Percentiles rank a stretch among this genome's conserved stretches.
Evolutionary conservation across 106 monocot species (phyloP).

Genomic region (Narthecium ossifragum): DNA sequence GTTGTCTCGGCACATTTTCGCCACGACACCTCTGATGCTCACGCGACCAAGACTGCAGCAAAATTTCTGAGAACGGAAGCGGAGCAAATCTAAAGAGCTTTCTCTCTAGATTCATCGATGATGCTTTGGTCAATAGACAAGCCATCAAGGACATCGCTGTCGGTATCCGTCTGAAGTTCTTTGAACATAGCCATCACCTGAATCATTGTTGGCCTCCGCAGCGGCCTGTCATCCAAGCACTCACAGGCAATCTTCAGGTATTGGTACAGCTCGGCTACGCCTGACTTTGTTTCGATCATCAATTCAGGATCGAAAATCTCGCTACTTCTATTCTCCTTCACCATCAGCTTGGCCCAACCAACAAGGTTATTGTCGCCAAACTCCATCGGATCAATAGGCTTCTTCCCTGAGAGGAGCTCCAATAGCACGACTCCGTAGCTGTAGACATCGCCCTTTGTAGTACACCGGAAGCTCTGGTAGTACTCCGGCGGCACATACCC

Average conservation of each 20-base stretch:
- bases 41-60: too few relatives aligned
- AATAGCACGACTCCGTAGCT: slow-evolving; percentile 77
- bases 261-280: slow-evolving; percentile 35
- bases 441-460: slow-evolving; percentile 78
- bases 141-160: slow-evolving; percentile 55
- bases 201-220: slow-evolving; percentile 68
- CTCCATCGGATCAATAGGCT: slow-evolving; percentile 50
- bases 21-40: too few relatives aligned
- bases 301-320: slow-evolving; percentile 62
- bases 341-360: slow-evolving; percentile 77
- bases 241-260: slow-evolving; percentile 62
- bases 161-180: slow-evolving; percentile 53
- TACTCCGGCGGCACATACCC: slow-evolving; percentile 96
- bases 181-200: slow-evolving; percentile 80
- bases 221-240: slow-evolving; percentile 67
- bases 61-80: neutral
- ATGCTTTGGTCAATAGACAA: slow-evolving; percentile 22
- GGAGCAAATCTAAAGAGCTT: slow-evolving; percentile 1
- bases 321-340: slow-evolving; percentile 41
- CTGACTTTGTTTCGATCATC: slow-evolving; percentile 6
- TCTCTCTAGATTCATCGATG: slow-evolving; percentile 52
- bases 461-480: slow-evolving; percentile 89
- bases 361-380: slow-evolving; percentile 82
- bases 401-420: slow-evolving; percentile 70
- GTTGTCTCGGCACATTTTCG: too few relatives aligned